Percentiles rank a stretch among this genome's conserved stretches.
These are phyloP conservation scores for Pichia cactophila DNA, from an alignment of 1,139 yeast species.

Conservation along the genomic window DNA sequence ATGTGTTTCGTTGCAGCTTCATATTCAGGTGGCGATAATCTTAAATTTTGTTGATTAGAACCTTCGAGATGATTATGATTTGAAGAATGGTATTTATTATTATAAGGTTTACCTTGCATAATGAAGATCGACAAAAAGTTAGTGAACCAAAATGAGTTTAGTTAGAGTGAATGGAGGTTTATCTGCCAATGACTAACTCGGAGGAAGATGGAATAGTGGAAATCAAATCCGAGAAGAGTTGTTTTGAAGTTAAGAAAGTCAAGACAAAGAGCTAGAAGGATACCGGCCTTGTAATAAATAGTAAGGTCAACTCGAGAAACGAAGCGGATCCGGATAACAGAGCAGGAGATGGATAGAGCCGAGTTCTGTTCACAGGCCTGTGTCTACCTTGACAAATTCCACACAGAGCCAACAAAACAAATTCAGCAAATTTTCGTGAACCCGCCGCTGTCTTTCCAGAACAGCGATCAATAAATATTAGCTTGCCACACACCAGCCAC, in stretches of 20 bases:
- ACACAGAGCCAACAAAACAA: neutral
- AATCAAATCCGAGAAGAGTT: no score
- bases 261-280: no score
- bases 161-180: no score
- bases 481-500: no score
- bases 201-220: no score
- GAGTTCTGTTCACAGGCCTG: neutral
- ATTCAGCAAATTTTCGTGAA: neutral
- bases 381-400: neutral
- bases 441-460: neutral
- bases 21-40: conserved; percentile 23
- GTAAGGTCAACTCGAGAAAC: no score
- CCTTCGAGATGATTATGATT: neutral
- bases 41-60: neutral
- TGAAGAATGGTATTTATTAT: neutral
- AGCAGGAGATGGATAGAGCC: neutral
- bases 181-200: no score
- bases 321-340: neutral
- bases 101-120: neutral
- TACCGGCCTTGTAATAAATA: no score
- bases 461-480: no score
- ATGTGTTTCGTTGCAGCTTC: conserved; percentile 25
- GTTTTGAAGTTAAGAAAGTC: no score
- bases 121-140: neutral
- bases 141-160: no score